Base-by-base conservation (phyloP, 495 filamentous ascomycete genomes). In the Margaritispora aquatica region DNA sequence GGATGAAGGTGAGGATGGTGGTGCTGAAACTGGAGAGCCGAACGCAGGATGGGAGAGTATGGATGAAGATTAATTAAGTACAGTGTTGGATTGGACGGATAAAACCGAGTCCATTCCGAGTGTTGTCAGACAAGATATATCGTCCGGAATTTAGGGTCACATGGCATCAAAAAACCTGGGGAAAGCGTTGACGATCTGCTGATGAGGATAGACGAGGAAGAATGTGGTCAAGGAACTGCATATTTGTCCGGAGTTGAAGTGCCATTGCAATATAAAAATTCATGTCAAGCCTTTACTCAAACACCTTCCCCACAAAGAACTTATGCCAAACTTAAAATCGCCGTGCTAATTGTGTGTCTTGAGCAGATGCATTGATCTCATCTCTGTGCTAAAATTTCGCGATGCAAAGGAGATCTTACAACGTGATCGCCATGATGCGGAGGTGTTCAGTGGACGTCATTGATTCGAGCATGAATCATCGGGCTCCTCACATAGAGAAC, bases 31-130 rank as follows among this genome's bases (percentile, higher is more conserved):
- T n/a, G 83, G 73, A 31, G 82, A 84, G 62, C 78, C 73, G 36
- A 84, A 77, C 47, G 78, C 71, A 20, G 87, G 85, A 19, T 92
- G 86, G 77, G 92, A 96, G 72, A 93, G 88, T 31, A 96, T 96
- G 92, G 90, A 96, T 61, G 92, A 96, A 73, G 85, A 89, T 67
- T 86, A 73, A 72, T 9, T n/a, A 3, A n/a, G 38, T 3, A 63
- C 7, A 26, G 23, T 44, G 5, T 20, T 54, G 29, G 20, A 41
- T 54, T 54, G 31, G 26, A 54, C 52, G 52, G 52, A 38, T 27
- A 29, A 27, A 51, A 19, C 1, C 15, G 13, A 29, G 27, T 41
- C 13, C 29, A 26, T 26, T 54, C 5, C 8, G 21, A 5, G 15
- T 5, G 15, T 17, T 44, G 38, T n/a, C 7, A n/a, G 38, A 44